phyloP scores from a whole-genome alignment of 805 yeast genomes.

The Priceomyces fermenticarens region DNA sequence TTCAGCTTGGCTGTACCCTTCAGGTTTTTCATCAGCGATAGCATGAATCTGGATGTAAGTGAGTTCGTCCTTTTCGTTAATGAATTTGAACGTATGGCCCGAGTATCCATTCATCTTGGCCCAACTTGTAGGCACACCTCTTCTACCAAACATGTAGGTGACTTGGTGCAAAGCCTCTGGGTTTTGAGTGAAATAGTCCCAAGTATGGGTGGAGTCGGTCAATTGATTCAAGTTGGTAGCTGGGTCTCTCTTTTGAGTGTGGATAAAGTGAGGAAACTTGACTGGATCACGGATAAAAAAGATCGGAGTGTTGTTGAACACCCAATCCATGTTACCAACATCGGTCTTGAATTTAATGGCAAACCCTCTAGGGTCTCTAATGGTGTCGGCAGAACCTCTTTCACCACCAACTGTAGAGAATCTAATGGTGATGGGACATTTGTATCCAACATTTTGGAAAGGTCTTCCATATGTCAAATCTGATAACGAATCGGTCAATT shows the following conservation, averaged over 20 bases:
- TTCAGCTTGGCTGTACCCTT: slow-evolving; percentile 43
- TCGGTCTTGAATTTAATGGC: slow-evolving; percentile 64
- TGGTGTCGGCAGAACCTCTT: slow-evolving; percentile 61
- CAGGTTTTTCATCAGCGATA: slow-evolving; percentile 46
- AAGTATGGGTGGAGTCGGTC: slow-evolving; percentile 48
- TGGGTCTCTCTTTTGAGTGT: slow-evolving; percentile 70
- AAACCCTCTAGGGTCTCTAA: slow-evolving; percentile 71
- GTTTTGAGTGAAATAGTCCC: slow-evolving; percentile 58
- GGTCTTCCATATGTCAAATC: slow-evolving; percentile 48
- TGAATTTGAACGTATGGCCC: slow-evolving; percentile 61
- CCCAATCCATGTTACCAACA: slow-evolving; percentile 70
- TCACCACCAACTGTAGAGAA: slow-evolving; percentile 73
- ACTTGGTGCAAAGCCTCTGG: slow-evolving; percentile 59
- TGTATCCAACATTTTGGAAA: slow-evolving; percentile 39
- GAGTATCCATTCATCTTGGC: slow-evolving; percentile 61
- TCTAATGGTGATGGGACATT: slow-evolving; percentile 43
- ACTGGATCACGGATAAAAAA: slow-evolving; percentile 63
- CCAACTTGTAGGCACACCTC: slow-evolving; percentile 58
- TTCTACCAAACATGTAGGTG: slow-evolving; percentile 54
- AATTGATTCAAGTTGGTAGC: slow-evolving; percentile 47
- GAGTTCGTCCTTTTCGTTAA: slow-evolving; percentile 47
- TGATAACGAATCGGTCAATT: slow-evolving; percentile 53
- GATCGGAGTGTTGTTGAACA: slow-evolving; percentile 68
- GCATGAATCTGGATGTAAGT: slow-evolving; percentile 58
- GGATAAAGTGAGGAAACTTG: slow-evolving; percentile 64